Base-by-base conservation (phyloP, 371 early-diverging fungal species). In the Smittium culicis region DNA sequence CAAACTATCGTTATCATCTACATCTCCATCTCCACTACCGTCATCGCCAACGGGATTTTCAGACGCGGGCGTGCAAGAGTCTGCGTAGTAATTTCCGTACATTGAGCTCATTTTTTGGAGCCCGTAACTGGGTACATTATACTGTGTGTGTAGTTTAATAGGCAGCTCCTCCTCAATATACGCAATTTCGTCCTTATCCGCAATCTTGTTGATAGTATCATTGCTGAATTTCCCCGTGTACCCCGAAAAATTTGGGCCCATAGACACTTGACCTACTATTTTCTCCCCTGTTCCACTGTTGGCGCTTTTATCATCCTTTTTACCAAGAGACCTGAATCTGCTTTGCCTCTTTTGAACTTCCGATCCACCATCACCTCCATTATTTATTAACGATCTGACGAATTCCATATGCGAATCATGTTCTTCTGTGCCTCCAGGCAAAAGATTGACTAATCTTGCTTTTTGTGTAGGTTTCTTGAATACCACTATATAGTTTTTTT, bases 131-230 rank as follows among this genome's bases (percentile, higher is more conserved):
- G 14, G 57, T 11, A 57, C 27, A 57, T 57, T 57, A 25, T 20
- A 57, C 25, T 57, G 57, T 3, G 14, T 5, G 25, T 57, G 14
- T 25, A 57, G 27, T 3, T 3, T 20, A 20, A 64, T 11, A 24
- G 2, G 16, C 29, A 64, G 17, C 34, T 64, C 65, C 30, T 64
- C 65, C 30, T 64, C 65, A 2, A 64, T 64, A 16, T 45, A 35
- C 17, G 11, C 32, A 8, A 64, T 34, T 11, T 64, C 65, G 35
- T 32, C 35, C 3, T 29, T 64, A 34, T 64, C 29, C 1, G 65
- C 33, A 3, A 64, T 29, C 8, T 34, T 64, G 35, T 35, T 35
- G 3, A 64, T 11, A 17, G 65, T 64, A 35, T 64, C 35, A 29
- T 64, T 64, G 14, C 34, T 25, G 34, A 64, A 64, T 24, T 31